Percentiles rank a stretch among this genome's conserved stretches.
Conservation (phyloP, 768 basidiomycete species). For the Mrakia frigida region DNA sequence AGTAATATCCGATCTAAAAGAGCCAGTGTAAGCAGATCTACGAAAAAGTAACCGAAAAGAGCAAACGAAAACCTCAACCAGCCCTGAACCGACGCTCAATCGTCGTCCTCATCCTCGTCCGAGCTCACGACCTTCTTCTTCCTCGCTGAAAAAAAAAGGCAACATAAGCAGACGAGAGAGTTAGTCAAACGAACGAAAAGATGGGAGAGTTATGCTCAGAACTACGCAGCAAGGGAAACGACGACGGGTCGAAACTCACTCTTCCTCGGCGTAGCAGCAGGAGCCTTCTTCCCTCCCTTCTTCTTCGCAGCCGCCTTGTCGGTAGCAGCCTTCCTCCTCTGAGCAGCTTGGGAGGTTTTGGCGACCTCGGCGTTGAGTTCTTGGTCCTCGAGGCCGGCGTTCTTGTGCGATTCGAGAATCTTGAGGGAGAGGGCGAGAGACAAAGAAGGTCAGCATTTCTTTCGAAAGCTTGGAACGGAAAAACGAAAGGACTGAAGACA, state of each 20-base stretch:
- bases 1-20: no score
- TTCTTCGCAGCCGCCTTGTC: constrained; percentile 2
- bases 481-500: not conserved
- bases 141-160: not conserved
- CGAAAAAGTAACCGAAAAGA: no score
- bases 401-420: constrained; percentile 77
- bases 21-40: no score
- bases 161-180: no score
- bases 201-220: no score
- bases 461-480: not conserved
- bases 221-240: not conserved
- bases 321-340: constrained; percentile 39
- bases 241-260: constrained; percentile 8
- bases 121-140: not conserved
- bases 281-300: constrained; percentile 12
- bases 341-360: constrained; percentile 73
- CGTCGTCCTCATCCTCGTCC: constrained; percentile 1
- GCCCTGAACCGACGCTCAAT: not conserved
- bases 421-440: constrained; percentile 40
- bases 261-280: not conserved
- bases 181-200: no score
- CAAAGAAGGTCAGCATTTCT: not conserved
- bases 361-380: constrained; percentile 80
- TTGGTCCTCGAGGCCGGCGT: constrained; percentile 86
- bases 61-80: not conserved